Percentiles rank a stretch among this genome's conserved stretches.
These are phyloP conservation scores for Vanrija sp. DNA, from an alignment of 1,284 basidiomycete genomes.

Conservation along the genomic window DNA sequence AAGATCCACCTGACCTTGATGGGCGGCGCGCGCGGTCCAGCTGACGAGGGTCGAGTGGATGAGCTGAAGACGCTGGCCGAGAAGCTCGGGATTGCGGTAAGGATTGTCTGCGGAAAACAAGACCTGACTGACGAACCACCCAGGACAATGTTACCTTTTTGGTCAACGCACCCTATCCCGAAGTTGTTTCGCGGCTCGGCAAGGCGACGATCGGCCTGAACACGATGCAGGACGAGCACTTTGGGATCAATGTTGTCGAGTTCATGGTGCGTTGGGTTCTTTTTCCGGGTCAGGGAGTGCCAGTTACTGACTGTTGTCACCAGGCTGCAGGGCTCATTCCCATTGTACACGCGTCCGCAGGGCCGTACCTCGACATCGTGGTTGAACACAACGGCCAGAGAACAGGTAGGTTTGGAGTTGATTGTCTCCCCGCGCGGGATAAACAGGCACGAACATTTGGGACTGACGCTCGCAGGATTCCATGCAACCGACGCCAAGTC, in stretches of 20 bases:
- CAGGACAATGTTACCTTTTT: conserved; percentile 72
- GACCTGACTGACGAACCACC: not conserved
- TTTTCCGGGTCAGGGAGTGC: not conserved
- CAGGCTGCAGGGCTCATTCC: conserved; percentile 92
- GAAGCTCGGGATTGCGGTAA: conserved; percentile 64
- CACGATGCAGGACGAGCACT: conserved; percentile 99
- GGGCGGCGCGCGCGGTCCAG: conserved; percentile 75
- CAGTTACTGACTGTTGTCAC: not conserved
- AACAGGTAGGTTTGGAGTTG: conserved; percentile 57
- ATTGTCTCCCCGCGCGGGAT: not conserved
- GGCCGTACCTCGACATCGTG: conserved; percentile 87
- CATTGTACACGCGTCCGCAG: conserved; percentile 86
- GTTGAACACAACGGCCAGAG: conserved; percentile 66
- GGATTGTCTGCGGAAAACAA: conserved; percentile 8
- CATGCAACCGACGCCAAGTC: conserved; percentile 68
- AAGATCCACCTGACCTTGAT: conserved; percentile 55
- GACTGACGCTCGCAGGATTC: conserved; percentile 57
- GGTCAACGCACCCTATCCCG: conserved; percentile 75
- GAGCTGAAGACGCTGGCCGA: conserved; percentile 59
- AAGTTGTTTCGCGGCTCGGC: conserved; percentile 66
- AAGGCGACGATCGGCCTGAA: conserved; percentile 79
- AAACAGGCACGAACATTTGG: not conserved
- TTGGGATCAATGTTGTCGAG: conserved; percentile 97
- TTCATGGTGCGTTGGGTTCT: conserved; percentile 68
- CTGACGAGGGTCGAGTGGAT: conserved; percentile 68